Evolutionary conservation across 2,329 filamentous ascomycete species (phyloP).

Genomic region (Colletotrichum sojae): DNA sequence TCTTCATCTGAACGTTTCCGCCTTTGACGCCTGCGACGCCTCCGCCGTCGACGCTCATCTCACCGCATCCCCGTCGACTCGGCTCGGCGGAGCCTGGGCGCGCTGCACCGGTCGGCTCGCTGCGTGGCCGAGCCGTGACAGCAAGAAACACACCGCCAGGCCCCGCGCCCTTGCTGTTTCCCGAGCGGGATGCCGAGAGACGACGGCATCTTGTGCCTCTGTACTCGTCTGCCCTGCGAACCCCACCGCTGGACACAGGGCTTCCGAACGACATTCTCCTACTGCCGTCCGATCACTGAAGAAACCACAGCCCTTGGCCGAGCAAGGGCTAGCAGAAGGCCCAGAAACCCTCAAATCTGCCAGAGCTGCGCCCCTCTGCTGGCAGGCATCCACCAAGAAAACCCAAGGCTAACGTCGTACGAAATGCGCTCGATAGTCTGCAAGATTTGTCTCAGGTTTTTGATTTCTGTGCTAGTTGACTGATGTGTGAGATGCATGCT

Average conservation of each 20-base stretch:
- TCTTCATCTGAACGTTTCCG: slow-evolving; percentile 12
- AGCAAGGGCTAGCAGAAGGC: background rate
- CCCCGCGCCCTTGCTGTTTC: too few species aligned
- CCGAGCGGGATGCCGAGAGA: too few species aligned
- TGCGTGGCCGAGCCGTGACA: background rate
- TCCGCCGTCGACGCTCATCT: background rate
- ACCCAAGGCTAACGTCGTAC: background rate
- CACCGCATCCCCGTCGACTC: slow-evolving; percentile 1
- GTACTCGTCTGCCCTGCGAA: too few species aligned
- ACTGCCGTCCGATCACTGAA: background rate
- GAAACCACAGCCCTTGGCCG: background rate
- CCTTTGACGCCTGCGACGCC: slow-evolving; percentile 5
- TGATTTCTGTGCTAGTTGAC: too few species aligned
- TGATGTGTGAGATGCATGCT: too few species aligned
- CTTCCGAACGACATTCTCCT: too few species aligned
- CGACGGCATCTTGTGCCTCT: too few species aligned
- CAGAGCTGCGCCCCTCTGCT: background rate
- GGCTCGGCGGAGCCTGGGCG: slow-evolving; percentile 16
- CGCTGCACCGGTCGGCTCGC: slow-evolving; percentile 8
- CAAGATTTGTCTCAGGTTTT: too few species aligned
- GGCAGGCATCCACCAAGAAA: background rate
- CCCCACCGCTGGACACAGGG: too few species aligned
- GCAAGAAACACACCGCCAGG: too few species aligned
- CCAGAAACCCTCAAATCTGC: background rate
- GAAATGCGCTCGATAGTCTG: background rate